phyloP scores from a whole-genome alignment of 2,329 filamentous ascomycete genomes.

The Ramularia endophylla region DNA sequence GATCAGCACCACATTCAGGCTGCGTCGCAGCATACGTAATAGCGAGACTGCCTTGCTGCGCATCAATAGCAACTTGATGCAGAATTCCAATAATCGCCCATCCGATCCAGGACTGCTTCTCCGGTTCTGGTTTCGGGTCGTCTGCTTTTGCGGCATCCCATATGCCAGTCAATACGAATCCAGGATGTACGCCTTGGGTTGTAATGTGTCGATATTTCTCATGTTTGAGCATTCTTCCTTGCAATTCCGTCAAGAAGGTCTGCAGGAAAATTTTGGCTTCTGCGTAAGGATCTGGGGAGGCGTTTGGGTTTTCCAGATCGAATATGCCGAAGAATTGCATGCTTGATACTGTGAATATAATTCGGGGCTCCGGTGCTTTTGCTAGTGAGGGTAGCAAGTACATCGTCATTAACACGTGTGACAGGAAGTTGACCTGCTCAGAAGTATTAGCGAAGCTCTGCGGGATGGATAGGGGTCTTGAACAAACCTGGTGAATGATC shows the following conservation, averaged over 20 bases:
- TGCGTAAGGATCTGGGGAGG: slow-evolving; percentile 16
- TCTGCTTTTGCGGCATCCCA: background rate
- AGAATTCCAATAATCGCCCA: slow-evolving; percentile 1
- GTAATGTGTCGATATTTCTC: slow-evolving; percentile 23
- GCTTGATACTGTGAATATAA: slow-evolving; percentile 8
- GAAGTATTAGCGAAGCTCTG: no score
- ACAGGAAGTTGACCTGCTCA: slow-evolving; percentile 31
- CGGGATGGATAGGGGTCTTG: slow-evolving; percentile 18
- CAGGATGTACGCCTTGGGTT: slow-evolving; percentile 30
- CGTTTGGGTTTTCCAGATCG: slow-evolving; percentile 21
- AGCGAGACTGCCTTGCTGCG: slow-evolving; percentile 23
- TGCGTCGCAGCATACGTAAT: slow-evolving; percentile 19
- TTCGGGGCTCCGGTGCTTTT: slow-evolving; percentile 18
- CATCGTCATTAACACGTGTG: slow-evolving; percentile 28
- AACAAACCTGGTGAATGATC: slow-evolving; percentile 9
- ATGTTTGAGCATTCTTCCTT: slow-evolving; percentile 18
- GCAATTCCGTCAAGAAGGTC: slow-evolving; percentile 29
- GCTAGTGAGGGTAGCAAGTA: slow-evolving; percentile 25
- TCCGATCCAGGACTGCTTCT: background rate
- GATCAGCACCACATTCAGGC: slow-evolving; percentile 13
- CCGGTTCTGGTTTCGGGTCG: background rate
- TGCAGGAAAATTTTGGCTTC: slow-evolving; percentile 33
- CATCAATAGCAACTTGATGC: slow-evolving; percentile 13
- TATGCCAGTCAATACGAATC: slow-evolving; percentile 27
- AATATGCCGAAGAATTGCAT: background rate